phyloP scores from a whole-genome alignment of 148 eudicot genomes.

The Rhododendron henanense region DNA sequence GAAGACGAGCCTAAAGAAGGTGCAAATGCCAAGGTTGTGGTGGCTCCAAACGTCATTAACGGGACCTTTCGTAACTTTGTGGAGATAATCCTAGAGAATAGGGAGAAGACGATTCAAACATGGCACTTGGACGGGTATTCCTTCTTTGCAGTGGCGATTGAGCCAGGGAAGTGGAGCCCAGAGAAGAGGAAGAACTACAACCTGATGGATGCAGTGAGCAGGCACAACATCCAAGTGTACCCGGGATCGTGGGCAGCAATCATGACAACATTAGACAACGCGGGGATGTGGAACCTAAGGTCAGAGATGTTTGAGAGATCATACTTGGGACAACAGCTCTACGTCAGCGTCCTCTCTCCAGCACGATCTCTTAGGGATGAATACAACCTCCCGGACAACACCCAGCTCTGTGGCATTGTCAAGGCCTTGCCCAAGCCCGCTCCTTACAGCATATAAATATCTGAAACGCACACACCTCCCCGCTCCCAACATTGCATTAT shows the following conservation, averaged over 20 bases:
- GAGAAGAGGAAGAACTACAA: slow-evolving; percentile 60
- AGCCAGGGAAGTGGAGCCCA: slow-evolving; percentile 43
- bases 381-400: slow-evolving; percentile 34
- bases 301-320: slow-evolving; percentile 30
- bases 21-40: background rate
- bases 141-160: slow-evolving; percentile 55
- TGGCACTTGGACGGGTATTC: slow-evolving; percentile 51
- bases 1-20: slow-evolving; percentile 5
- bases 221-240: slow-evolving; percentile 54
- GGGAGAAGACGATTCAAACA: slow-evolving; percentile 41
- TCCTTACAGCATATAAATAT: slow-evolving; percentile 21
- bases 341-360: slow-evolving; percentile 37
- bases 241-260: slow-evolving; percentile 54
- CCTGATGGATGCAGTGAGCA: slow-evolving; percentile 39
- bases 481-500: background rate
- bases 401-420: slow-evolving; percentile 35
- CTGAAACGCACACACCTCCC: background rate
- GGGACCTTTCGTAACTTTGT: slow-evolving; percentile 32
- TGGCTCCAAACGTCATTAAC: slow-evolving; percentile 32
- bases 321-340: slow-evolving; percentile 48
- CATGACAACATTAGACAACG: slow-evolving; percentile 44
- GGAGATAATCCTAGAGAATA: slow-evolving; percentile 52
- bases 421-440: slow-evolving; percentile 38
- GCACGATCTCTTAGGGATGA: slow-evolving; percentile 40
- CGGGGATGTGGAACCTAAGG: slow-evolving; percentile 51